Evolutionary conservation across 345 rosid species (phyloP).

Genomic region (Anacardium occidentale): DNA sequence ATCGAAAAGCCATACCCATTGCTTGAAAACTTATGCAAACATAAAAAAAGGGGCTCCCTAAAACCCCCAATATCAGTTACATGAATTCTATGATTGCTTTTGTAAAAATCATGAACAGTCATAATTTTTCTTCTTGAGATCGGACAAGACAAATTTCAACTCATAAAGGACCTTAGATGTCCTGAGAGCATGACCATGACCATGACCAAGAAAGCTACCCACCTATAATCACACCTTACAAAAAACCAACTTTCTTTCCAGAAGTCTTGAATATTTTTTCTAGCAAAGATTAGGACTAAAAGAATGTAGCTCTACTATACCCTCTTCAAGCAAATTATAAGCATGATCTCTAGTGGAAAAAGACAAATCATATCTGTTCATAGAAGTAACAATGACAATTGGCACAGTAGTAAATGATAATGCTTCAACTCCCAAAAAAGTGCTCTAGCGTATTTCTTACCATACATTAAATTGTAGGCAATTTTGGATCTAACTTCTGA

Average conservation of each 20-base stretch:
- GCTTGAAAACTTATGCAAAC: neutral
- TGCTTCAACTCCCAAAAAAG: neutral
- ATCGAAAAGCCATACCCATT: neutral
- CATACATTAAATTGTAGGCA: neutral
- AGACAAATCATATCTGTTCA: neutral
- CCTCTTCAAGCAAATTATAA: neutral
- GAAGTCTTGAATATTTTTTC: neutral
- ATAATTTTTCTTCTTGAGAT: neutral
- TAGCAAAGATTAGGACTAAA: neutral
- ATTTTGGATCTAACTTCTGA: neutral
- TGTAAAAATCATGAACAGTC: neutral
- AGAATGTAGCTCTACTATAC: neutral
- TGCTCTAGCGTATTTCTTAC: neutral
- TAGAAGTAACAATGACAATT: neutral
- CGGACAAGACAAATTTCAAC: neutral
- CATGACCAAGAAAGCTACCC: no score
- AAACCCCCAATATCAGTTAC: neutral
- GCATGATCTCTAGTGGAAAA: neutral
- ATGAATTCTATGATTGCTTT: neutral
- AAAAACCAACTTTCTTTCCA: neutral
- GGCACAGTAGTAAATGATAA: neutral
- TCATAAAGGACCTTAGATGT: neutral
- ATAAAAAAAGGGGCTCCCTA: no score
- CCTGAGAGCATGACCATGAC: neutral
- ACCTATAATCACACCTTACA: neutral